Conservation (phyloP, 1,284 basidiomycete species). For the Phellinidium pouzarii region DNA sequence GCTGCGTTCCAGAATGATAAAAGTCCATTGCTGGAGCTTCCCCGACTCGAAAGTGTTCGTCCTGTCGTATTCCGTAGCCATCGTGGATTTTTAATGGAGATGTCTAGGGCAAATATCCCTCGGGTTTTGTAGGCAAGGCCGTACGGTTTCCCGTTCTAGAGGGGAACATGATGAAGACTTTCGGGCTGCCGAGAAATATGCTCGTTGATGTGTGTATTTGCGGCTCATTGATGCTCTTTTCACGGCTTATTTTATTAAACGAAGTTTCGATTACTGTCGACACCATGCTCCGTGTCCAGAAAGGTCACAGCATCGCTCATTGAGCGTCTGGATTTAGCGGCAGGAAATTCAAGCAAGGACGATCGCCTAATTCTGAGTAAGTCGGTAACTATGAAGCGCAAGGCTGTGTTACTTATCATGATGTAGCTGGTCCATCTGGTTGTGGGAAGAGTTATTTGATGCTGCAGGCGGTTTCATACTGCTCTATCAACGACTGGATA, state of each 20-base stretch:
- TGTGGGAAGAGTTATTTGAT: slow-evolving; percentile 82
- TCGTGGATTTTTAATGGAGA: background rate
- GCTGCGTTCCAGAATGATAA: background rate
- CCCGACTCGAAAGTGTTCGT: slow-evolving; percentile 6
- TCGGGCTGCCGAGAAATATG: slow-evolving; percentile 59
- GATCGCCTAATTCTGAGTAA: slow-evolving; percentile 56
- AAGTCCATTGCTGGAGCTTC: slow-evolving; percentile 4
- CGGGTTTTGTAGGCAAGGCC: slow-evolving; percentile 31
- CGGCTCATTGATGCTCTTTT: background rate
- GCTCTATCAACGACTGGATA: slow-evolving; percentile 67
- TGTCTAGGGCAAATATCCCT: slow-evolving; percentile 8
- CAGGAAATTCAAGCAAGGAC: slow-evolving; percentile 35
- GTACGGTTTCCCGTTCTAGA: slow-evolving; percentile 36
- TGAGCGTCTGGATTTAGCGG: slow-evolving; percentile 43
- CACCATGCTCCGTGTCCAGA: slow-evolving; percentile 62
- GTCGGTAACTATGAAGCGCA: slow-evolving; percentile 24
- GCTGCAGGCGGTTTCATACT: slow-evolving; percentile 76
- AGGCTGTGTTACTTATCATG: slow-evolving; percentile 13
- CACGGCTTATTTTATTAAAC: slow-evolving; percentile 2
- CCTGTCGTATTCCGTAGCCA: background rate
- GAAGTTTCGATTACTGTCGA: slow-evolving; percentile 60
- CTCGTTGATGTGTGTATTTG: slow-evolving; percentile 51
- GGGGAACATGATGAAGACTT: slow-evolving; percentile 48
- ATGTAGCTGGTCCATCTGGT: slow-evolving; percentile 66
- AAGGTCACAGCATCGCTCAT: slow-evolving; percentile 49